Evolutionary conservation across 2,329 filamentous ascomycete genomes (phyloP), one percentile per base, ranked within the genome.

Genomic region (Penicillium sp.): DNA sequence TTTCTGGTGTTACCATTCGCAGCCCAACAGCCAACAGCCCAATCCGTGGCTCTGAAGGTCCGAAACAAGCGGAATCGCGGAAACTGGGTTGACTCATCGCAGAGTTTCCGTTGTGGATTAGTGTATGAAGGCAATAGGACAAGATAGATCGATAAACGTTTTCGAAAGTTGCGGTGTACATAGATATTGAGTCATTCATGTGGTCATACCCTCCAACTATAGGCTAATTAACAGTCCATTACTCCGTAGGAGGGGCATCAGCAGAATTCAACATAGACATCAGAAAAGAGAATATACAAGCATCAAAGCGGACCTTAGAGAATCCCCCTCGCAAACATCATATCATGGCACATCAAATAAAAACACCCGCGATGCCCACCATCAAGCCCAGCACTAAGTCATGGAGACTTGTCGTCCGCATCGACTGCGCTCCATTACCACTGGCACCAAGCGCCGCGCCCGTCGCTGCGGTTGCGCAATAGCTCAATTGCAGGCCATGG

Each of bases 341-440:
- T 42, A 52, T 57, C 63, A 55, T 56, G 49, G 63, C 37, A 59
- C 49, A 60, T 78, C 67, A 78, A 64, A 77, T 69, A 66, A 79
- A 72, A 69, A 78, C 73, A 1, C 80, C 81, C 3, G 78, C 78
- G 62, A 82, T 71, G 0, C 81, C 82, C 61, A 83, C 74, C 45
- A 73, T 70, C 15, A 79, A 57, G 6, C 78, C 80, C 8, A 78
- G 69, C 12, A 73, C 69, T 37, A 80, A 68, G 60, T 79, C 79
- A 61, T 81, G 77, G 1, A 81, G 60, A 58, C 74, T 75, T 22
- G 76, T 72, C n/a, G 71, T 68, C 59, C 70, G 69, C n/a, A 65
- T 63, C 38, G 71, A 66, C 35, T 61, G 63, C 15, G 70, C 72
- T 41, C 63, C 61, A 54, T 71, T 74, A n/a, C 65, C 70, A 49